Base-by-base conservation (phyloP, 2,329 filamentous ascomycete species). In the Sclerotinia borealis region DNA sequence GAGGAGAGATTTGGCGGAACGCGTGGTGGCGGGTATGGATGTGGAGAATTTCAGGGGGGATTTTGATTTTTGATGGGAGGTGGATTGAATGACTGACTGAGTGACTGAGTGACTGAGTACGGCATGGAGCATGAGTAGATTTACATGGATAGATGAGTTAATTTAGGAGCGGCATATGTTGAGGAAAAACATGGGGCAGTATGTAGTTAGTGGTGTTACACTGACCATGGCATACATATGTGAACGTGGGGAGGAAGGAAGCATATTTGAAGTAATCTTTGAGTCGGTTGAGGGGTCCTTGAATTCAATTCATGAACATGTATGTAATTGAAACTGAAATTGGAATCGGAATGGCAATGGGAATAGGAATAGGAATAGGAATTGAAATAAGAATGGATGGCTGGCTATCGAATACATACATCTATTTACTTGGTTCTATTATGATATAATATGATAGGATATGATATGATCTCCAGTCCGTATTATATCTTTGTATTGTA, bases 11-110 rank as follows among this genome's bases (percentile, higher is more conserved):
- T 75, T 99, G 73, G 89, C 90, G 3, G 93, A 98, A 75, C 84
- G 87, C 79, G 95, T 97, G 7, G 88, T 93, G 15, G 85, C 88
- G 1, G 93, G 93, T 31, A 93, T 99, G 79, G 92, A 98, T 78
- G 88, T 96, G 31, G 91, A 95, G 73, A 80, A 87, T 45, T 96
- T 99, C 81, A 85, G 92, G 72, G 86, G 86, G 64, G 92, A 97
- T 73, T 95, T 97, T 81, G 93, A 96, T 65, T 96, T 96, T 74
- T 90, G 25, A 39, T n/a, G 34, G 1, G 43, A 10, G 3, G 17
- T 19, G 15, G 27, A 49, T 9, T 27, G n/a, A 10, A 11, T 22
- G 47, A 27, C 25, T 49, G n/a, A n/a, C n/a, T n/a, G n/a, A n/a
- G 6, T 22, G 34, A 25, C 17, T 4, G 45, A 43, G 27, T 56